Percentiles rank a stretch among this genome's conserved stretches.
Evolutionary conservation across 1,284 basidiomycete genomes (phyloP).

Genomic region (Papiliotrema fonsecae): DNA sequence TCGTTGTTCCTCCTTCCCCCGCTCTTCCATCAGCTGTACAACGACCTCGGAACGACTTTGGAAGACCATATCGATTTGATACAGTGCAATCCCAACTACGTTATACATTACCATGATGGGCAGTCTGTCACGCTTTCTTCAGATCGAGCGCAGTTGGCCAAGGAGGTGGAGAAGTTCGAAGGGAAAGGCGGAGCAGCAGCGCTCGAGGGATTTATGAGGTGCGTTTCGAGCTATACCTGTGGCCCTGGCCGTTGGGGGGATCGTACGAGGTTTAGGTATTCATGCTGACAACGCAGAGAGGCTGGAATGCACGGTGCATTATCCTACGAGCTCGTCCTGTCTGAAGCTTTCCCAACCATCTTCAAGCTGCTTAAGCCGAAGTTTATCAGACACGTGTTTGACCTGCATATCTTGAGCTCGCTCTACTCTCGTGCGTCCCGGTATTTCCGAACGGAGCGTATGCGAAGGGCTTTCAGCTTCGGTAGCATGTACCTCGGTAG

Average conservation of each 20-base stretch:
- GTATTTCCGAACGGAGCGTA: slow-evolving; percentile 53
- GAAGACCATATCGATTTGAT: slow-evolving; percentile 49
- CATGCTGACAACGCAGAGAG: slow-evolving; percentile 29
- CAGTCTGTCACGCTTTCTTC: slow-evolving; percentile 49
- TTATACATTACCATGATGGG: slow-evolving; percentile 52
- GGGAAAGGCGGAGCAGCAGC: slow-evolving; percentile 50
- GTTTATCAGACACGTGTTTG: slow-evolving; percentile 47
- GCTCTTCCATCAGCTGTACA: slow-evolving; percentile 51
- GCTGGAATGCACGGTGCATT: slow-evolving; percentile 28
- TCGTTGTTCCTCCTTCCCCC: slow-evolving; percentile 52
- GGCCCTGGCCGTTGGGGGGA: too few relatives aligned
- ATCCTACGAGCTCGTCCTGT: slow-evolving; percentile 52
- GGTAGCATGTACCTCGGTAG: slow-evolving; percentile 51
- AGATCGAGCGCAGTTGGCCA: slow-evolving; percentile 50
- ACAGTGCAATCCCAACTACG: slow-evolving; percentile 50
- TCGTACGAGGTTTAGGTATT: slow-evolving; percentile 16
- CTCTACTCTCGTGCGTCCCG: slow-evolving; percentile 44
- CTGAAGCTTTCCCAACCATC: slow-evolving; percentile 50
- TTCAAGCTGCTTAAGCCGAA: slow-evolving; percentile 48
- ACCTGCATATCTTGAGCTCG: slow-evolving; percentile 44
- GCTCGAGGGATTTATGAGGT: slow-evolving; percentile 33
- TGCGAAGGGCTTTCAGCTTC: slow-evolving; percentile 51
- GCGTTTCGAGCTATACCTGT: slow-evolving; percentile 4
- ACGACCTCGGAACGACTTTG: slow-evolving; percentile 49
- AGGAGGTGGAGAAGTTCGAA: slow-evolving; percentile 52